phyloP scores from a whole-genome alignment of 345 rosid species.

The Eucalyptus grandis region DNA sequence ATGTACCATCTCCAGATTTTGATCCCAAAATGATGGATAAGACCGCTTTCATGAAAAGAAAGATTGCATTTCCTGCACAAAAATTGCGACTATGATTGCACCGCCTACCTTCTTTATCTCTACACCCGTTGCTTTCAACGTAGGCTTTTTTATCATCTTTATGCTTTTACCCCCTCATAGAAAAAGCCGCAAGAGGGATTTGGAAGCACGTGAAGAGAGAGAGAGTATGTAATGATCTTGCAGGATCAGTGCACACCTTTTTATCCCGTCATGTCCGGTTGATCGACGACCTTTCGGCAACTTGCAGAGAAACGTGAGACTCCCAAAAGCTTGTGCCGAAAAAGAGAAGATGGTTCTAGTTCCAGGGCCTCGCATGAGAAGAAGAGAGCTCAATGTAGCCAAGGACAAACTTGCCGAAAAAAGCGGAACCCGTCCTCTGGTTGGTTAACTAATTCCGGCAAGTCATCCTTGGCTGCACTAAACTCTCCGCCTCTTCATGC shows the following conservation, averaged over 20 bases:
- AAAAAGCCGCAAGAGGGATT: neutral
- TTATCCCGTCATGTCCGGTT: neutral
- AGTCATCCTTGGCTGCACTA: constrained; percentile 16
- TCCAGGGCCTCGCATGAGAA: constrained; percentile 4
- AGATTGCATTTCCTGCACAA: neutral
- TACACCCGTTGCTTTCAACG: neutral
- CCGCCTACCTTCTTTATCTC: neutral
- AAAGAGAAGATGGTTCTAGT: neutral
- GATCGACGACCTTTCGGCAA: neutral
- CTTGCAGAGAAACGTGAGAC: neutral
- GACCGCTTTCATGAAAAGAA: neutral
- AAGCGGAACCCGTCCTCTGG: neutral
- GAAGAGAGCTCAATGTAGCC: constrained; percentile 10
- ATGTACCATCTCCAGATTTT: neutral
- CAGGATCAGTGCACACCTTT: neutral
- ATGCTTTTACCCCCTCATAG: neutral
- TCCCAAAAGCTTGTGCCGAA: neutral
- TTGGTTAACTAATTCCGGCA: neutral
- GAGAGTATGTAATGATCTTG: neutral
- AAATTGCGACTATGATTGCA: neutral
- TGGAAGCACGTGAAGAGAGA: neutral
- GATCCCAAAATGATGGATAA: neutral
- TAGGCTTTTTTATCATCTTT: neutral
- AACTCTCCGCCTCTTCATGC: constrained; percentile 5
- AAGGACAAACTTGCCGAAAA: constrained; percentile 9